phyloP scores from a whole-genome alignment of 2,329 filamentous ascomycete genomes.

The Rhinocladiella mackenziei region DNA sequence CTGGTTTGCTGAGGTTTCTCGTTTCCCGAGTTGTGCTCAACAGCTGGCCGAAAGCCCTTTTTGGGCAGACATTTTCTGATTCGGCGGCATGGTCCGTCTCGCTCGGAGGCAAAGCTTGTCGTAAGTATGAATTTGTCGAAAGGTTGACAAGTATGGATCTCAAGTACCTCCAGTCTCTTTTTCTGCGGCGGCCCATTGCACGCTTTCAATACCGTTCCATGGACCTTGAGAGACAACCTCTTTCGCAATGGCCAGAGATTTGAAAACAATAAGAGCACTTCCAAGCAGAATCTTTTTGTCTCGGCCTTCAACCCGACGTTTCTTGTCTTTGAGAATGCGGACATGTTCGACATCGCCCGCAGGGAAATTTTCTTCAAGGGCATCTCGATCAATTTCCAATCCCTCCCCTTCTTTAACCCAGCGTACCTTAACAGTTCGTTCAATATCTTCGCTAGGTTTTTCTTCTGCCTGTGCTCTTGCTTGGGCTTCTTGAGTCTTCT shows the following conservation, averaged over 20 bases:
- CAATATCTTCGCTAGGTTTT: constrained; percentile 35
- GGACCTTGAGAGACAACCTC: constrained; percentile 33
- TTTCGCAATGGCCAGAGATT: constrained; percentile 46
- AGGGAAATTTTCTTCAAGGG: constrained; percentile 47
- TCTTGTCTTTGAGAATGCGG: constrained; percentile 53
- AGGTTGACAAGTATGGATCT: background rate
- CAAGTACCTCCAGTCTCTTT: constrained; percentile 48
- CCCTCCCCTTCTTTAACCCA: constrained; percentile 50
- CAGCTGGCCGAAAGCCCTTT: too few species aligned
- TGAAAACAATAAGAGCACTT: constrained; percentile 54
- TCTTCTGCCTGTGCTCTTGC: constrained; percentile 34
- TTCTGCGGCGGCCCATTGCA: constrained; percentile 53
- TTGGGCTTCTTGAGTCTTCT: constrained; percentile 42
- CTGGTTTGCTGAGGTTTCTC: too few species aligned
- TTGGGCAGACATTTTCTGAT: too few species aligned
- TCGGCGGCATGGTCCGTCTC: too few species aligned
- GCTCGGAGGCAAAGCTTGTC: too few species aligned
- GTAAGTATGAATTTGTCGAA: too few species aligned
- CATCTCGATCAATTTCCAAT: constrained; percentile 46
- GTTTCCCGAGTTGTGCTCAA: too few species aligned
- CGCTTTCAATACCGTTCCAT: constrained; percentile 50
- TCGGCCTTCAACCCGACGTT: constrained; percentile 44
- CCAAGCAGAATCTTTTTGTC: constrained; percentile 51
- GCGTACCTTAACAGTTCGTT: constrained; percentile 56
- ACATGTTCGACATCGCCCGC: constrained; percentile 57